These are phyloP conservation scores for Aureobasidium sp. DNA, from an alignment of 2,329 filamentous ascomycete species.

Conservation along the genomic window DNA sequence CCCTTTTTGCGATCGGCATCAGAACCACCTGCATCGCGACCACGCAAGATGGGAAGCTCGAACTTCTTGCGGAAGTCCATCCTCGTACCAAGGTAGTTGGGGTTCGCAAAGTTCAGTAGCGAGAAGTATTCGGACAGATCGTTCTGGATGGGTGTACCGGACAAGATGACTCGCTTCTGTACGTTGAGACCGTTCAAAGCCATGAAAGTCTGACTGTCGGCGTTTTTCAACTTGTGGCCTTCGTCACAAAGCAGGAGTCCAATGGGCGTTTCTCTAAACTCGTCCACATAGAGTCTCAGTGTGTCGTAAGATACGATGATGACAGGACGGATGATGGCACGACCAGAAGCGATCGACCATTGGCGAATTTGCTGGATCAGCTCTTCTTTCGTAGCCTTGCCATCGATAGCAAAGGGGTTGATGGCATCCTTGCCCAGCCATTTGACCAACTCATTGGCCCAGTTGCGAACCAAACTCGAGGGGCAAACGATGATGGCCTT, in stretches of 20 bases:
- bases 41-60: slow-evolving; percentile 83
- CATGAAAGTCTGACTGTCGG: slow-evolving; percentile 88
- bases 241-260: slow-evolving; percentile 92
- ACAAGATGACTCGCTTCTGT: slow-evolving; percentile 82
- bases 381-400: slow-evolving; percentile 91
- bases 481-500: slow-evolving; percentile 97
- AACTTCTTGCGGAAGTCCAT: slow-evolving; percentile 89
- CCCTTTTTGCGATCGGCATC: slow-evolving; percentile 75
- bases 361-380: slow-evolving; percentile 82
- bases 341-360: slow-evolving; percentile 88
- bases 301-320: slow-evolving; percentile 98
- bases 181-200: slow-evolving; percentile 88
- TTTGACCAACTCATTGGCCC: slow-evolving; percentile 94
- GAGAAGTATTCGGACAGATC: slow-evolving; percentile 98
- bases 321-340: slow-evolving; percentile 79
- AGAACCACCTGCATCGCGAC: slow-evolving; percentile 81
- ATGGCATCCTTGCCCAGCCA: slow-evolving; percentile 92
- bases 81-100: slow-evolving; percentile 78
- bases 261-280: slow-evolving; percentile 82
- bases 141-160: slow-evolving; percentile 95
- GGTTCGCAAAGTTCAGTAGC: slow-evolving; percentile 92
- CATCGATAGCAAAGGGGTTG: slow-evolving; percentile 89
- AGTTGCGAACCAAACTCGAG: slow-evolving; percentile 92
- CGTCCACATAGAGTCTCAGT: slow-evolving; percentile 78
- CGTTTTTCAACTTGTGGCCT: slow-evolving; percentile 92